phyloP scores from a whole-genome alignment of 2,329 filamentous ascomycete genomes.

The Colletotrichum orbiculare region DNA sequence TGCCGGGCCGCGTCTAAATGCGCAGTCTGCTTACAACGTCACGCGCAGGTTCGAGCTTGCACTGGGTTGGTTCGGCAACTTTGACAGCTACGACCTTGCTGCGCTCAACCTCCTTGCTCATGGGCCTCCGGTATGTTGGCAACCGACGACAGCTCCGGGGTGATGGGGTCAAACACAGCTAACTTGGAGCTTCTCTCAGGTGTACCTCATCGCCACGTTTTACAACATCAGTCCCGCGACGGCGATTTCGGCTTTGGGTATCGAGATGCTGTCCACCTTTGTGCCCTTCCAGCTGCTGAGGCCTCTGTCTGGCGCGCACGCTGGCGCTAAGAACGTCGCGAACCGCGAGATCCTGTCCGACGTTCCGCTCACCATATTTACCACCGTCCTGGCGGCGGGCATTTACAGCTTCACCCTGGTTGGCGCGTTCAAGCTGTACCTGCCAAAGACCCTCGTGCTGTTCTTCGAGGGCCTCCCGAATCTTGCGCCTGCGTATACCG shows the following conservation, averaged over 20 bases:
- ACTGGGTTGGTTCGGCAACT: slow-evolving; percentile 78
- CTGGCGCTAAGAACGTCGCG: slow-evolving; percentile 59
- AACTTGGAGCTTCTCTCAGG: slow-evolving; percentile 51
- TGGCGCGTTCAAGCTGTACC: slow-evolving; percentile 73
- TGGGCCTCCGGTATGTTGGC: slow-evolving; percentile 71
- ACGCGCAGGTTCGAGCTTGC: slow-evolving; percentile 75
- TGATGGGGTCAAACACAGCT: not conserved
- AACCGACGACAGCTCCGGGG: not conserved
- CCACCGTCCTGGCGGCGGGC: slow-evolving; percentile 73
- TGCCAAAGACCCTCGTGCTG: slow-evolving; percentile 77
- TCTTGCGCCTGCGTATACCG: slow-evolving; percentile 74
- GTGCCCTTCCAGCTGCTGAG: slow-evolving; percentile 82
- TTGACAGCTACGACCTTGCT: slow-evolving; percentile 78
- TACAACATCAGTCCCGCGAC: slow-evolving; percentile 76
- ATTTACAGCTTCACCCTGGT: slow-evolving; percentile 83
- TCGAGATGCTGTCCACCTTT: slow-evolving; percentile 76
- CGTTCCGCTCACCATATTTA: slow-evolving; percentile 70
- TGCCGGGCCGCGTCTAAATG: no score
- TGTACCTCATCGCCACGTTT: slow-evolving; percentile 81
- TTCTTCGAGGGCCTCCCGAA: slow-evolving; percentile 80
- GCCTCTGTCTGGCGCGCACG: slow-evolving; percentile 72
- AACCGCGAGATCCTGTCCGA: slow-evolving; percentile 76
- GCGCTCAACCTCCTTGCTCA: slow-evolving; percentile 77
- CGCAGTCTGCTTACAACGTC: slow-evolving; percentile 53
- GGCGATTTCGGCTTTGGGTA: slow-evolving; percentile 68